Percentiles rank a stretch among this genome's conserved stretches.
These are phyloP conservation scores for Paramecium biaurelia DNA, from an alignment of 73 alveolate genomes.

Conservation along the genomic window DNA sequence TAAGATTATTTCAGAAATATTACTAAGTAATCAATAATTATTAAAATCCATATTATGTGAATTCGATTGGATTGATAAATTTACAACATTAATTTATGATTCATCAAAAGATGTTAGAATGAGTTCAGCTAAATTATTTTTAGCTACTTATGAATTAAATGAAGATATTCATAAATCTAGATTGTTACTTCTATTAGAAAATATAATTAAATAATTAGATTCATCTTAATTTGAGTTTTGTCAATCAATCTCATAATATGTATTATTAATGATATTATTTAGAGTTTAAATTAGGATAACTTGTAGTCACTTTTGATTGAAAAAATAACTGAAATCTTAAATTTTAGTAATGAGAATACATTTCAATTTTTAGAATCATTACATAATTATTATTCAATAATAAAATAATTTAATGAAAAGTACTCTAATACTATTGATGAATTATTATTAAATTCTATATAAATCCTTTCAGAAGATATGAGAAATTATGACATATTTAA, in stretches of 20 bases:
- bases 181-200: not conserved
- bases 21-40: not conserved
- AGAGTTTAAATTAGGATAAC: not conserved
- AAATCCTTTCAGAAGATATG: not conserved
- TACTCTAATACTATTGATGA: not conserved
- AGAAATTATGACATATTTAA: not conserved
- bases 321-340: not conserved
- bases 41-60: not conserved
- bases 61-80: constrained; percentile 37
- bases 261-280: not conserved
- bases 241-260: not conserved
- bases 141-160: not conserved
- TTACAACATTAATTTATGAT: constrained; percentile 7
- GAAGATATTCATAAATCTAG: constrained; percentile 8
- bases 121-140: not conserved
- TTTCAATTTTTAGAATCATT: not conserved
- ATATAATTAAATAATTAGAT: not conserved
- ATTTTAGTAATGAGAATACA: not conserved
- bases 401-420: not conserved
- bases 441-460: not conserved
- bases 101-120: not conserved
- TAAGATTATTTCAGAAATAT: not conserved
- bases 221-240: not conserved
- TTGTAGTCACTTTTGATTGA: not conserved
- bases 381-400: not conserved